These are phyloP conservation scores for Diaporthe helianthi DNA, from an alignment of 2,329 filamentous ascomycete species.

Conservation along the genomic window DNA sequence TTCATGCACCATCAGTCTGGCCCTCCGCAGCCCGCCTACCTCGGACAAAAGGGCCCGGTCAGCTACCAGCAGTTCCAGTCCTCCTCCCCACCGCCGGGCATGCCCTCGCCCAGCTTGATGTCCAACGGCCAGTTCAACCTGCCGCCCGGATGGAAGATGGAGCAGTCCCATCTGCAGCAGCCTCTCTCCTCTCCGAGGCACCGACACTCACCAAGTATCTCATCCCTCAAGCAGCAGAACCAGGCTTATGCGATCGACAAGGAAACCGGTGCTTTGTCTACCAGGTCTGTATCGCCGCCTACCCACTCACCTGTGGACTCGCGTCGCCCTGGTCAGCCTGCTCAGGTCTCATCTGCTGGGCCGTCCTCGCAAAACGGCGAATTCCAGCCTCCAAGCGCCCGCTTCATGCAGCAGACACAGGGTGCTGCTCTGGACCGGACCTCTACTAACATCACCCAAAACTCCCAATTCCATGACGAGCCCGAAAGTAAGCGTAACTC, in stretches of 20 bases:
- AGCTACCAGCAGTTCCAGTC: slow-evolving; percentile 32
- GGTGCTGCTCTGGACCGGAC: slow-evolving; percentile 28
- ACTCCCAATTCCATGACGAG: slow-evolving; percentile 42
- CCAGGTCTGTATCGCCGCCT: slow-evolving; percentile 34
- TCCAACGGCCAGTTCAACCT: slow-evolving; percentile 48
- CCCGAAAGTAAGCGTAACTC: slow-evolving; percentile 49
- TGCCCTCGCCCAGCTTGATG: slow-evolving; percentile 34
- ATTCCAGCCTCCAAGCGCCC: slow-evolving; percentile 36
- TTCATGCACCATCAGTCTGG: slow-evolving; percentile 28
- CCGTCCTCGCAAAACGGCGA: slow-evolving; percentile 33
- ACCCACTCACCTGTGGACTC: slow-evolving; percentile 34
- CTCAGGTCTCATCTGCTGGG: slow-evolving; percentile 14
- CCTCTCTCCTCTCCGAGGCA: slow-evolving; percentile 53
- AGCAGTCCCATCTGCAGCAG: slow-evolving; percentile 61
- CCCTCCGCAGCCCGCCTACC: slow-evolving; percentile 15
- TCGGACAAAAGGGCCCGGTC: slow-evolving; percentile 23
- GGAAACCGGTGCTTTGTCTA: slow-evolving; percentile 52
- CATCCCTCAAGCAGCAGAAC: slow-evolving; percentile 40
- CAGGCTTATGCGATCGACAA: slow-evolving; percentile 56
- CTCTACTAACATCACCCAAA: slow-evolving; percentile 36
- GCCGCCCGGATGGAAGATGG: slow-evolving; percentile 57
- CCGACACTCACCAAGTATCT: slow-evolving; percentile 43
- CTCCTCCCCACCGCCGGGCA: slow-evolving; percentile 38
- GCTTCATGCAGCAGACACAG: slow-evolving; percentile 27
- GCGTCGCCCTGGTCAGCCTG: slow-evolving; percentile 35